Evolutionary conservation across 176 grass and related monocot genomes (phyloP).

Genomic region (Chloris gayana): DNA sequence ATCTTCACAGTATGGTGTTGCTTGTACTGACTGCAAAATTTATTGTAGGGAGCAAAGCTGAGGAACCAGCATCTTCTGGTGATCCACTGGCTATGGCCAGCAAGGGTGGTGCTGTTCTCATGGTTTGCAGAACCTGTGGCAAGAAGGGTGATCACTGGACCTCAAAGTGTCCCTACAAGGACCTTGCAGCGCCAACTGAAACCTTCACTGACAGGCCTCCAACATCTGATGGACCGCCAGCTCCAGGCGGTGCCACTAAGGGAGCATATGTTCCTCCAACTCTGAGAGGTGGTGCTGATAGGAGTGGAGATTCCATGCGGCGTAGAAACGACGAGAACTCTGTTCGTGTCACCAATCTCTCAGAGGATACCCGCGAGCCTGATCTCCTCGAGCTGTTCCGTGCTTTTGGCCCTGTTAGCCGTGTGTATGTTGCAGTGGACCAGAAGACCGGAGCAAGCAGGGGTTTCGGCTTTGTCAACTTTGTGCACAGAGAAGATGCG

Average conservation of each 20-base stretch:
- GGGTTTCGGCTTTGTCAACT: constrained; percentile 78
- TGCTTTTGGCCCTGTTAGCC: constrained; percentile 72
- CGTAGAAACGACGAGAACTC: constrained; percentile 86
- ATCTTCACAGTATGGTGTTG: not conserved
- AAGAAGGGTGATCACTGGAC: constrained; percentile 98
- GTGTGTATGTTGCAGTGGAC: constrained; percentile 79
- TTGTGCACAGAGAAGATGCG: constrained; percentile 76
- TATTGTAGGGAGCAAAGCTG: constrained; percentile 75
- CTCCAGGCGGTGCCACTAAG: constrained; percentile 48
- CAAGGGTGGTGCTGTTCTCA: constrained; percentile 88
- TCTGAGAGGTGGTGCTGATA: constrained; percentile 67
- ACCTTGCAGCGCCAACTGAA: constrained; percentile 66
- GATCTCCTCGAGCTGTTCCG: constrained; percentile 73
- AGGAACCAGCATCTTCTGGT: constrained; percentile 67
- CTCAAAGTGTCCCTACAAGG: constrained; percentile 98
- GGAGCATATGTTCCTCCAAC: constrained; percentile 83
- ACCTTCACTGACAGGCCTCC: constrained; percentile 60
- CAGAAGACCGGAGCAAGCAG: constrained; percentile 78
- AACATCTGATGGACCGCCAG: constrained; percentile 47
- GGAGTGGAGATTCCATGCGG: constrained; percentile 54
- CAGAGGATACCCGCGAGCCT: constrained; percentile 77
- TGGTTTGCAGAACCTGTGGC: constrained; percentile 93
- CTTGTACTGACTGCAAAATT: not conserved
- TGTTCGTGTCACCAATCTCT: constrained; percentile 85
- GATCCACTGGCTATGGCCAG: constrained; percentile 59